Evolutionary conservation across 345 rosid species (phyloP).

Genomic region (Melastoma malabathricum): DNA sequence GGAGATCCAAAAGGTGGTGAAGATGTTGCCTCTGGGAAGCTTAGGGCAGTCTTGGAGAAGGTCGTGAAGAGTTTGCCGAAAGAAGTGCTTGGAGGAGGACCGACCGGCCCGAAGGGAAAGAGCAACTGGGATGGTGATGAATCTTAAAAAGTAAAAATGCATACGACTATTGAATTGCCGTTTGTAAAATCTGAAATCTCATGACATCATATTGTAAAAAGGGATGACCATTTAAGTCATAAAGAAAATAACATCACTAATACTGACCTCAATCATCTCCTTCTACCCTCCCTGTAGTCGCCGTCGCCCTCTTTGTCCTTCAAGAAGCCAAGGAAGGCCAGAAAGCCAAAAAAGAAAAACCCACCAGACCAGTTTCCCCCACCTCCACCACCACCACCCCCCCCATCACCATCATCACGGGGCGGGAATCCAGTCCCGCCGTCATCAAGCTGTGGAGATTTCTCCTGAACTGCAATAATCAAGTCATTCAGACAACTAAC

Average conservation of each 20-base stretch:
- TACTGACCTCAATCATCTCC: conserved; percentile 24
- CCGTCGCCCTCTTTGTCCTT: conserved; percentile 72
- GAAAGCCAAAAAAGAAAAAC: conserved; percentile 79
- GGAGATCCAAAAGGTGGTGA: conserved; percentile 12
- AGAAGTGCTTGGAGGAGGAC: conserved; percentile 15
- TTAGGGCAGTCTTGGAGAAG: conserved; percentile 10
- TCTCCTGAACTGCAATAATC: conserved; percentile 41
- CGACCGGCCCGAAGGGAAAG: conserved; percentile 13
- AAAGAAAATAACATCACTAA: no score
- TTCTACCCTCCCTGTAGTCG: conserved; percentile 30
- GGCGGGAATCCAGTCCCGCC: conserved; percentile 81
- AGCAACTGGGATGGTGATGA: conserved; percentile 14
- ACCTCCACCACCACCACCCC: conserved; percentile 86
- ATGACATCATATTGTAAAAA: no score
- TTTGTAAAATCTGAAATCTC: no score
- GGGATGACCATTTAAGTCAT: no score
- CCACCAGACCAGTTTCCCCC: conserved; percentile 93
- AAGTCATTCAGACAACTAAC: background rate
- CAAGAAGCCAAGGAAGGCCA: conserved; percentile 66
- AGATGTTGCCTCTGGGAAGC: conserved; percentile 6
- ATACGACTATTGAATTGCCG: no score
- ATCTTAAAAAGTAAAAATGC: background rate
- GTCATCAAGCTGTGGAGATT: conserved; percentile 65
- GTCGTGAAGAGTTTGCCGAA: conserved; percentile 11
- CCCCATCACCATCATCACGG: conserved; percentile 59